Evolutionary conservation across 768 basidiomycete species (phyloP).

Genomic region (Thelephora ganbajun): DNA sequence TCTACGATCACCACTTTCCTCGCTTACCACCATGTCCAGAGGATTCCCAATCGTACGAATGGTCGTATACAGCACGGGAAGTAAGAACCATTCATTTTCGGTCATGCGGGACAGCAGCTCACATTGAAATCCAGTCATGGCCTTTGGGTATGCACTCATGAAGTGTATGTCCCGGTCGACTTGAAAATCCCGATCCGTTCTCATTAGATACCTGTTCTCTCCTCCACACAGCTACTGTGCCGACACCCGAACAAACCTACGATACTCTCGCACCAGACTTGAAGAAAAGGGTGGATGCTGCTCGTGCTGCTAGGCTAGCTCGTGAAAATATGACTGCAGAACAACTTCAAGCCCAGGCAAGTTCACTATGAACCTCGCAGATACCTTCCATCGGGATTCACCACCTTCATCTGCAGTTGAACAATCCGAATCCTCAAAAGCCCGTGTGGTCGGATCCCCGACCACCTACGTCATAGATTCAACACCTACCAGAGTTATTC

Average conservation of each 20-base stretch:
- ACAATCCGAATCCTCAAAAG: conserved; percentile 22
- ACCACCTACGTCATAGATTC: background rate
- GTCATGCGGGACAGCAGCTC: background rate
- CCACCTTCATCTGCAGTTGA: conserved; percentile 9
- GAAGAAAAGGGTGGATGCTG: conserved; percentile 21
- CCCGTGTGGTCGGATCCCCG: conserved; percentile 21
- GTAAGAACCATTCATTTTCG: conserved; percentile 10
- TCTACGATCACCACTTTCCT: background rate
- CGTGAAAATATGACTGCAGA: conserved; percentile 17
- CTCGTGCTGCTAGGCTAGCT: conserved; percentile 20
- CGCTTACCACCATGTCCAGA: conserved; percentile 10
- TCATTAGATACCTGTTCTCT: background rate
- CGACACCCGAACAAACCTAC: conserved; percentile 21
- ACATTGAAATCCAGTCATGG: conserved; percentile 15
- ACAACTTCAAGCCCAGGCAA: conserved; percentile 17
- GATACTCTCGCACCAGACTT: conserved; percentile 24
- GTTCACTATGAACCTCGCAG: background rate
- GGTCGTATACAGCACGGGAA: conserved; percentile 13
- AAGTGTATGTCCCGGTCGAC: conserved; percentile 10
- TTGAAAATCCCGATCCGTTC: background rate
- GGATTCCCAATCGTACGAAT: conserved; percentile 19
- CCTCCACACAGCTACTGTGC: conserved; percentile 14
- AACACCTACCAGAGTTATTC: too few species aligned
- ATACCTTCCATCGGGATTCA: background rate
- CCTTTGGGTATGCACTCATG: conserved; percentile 20